phyloP scores from a whole-genome alignment of 805 yeast species.

The Myxozyma udenii region DNA sequence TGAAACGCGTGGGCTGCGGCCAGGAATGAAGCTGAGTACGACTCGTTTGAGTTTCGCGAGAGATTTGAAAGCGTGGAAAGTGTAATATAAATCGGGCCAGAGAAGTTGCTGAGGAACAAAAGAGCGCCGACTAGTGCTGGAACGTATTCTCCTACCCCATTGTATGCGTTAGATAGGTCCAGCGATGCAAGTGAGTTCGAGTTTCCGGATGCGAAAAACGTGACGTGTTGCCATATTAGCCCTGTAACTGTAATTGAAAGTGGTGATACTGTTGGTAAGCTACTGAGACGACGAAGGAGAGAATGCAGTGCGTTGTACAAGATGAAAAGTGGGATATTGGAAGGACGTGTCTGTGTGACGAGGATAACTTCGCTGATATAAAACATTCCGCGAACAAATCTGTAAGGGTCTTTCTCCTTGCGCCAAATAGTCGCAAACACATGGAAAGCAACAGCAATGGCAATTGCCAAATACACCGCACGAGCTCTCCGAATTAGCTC shows the following conservation, averaged over 20 bases:
- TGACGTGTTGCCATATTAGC: slow-evolving; percentile 59
- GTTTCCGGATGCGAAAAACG: slow-evolving; percentile 84
- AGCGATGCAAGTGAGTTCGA: slow-evolving; percentile 90
- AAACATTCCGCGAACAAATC: slow-evolving; percentile 17
- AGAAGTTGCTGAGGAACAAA: slow-evolving; percentile 80
- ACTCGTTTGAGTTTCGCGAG: slow-evolving; percentile 20
- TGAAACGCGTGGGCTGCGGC: slow-evolving; percentile 51
- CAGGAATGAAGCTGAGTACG: slow-evolving; percentile 29
- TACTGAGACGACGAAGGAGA: slow-evolving; percentile 20
- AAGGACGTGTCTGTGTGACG: slow-evolving; percentile 53
- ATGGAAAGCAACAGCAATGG: slow-evolving; percentile 16
- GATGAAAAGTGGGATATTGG: slow-evolving; percentile 55
- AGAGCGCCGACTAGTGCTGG: slow-evolving; percentile 69
- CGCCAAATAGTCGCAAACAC: slow-evolving; percentile 13
- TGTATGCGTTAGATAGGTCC: slow-evolving; percentile 87
- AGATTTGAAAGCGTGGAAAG: slow-evolving; percentile 39
- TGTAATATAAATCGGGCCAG: slow-evolving; percentile 70
- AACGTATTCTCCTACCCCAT: slow-evolving; percentile 73
- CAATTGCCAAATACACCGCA: slow-evolving; percentile 34
- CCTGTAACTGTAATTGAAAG: slow-evolving; percentile 16
- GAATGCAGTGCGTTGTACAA: slow-evolving; percentile 39
- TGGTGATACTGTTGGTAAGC: background rate
- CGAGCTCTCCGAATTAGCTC: slow-evolving; percentile 33
- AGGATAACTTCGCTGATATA: slow-evolving; percentile 14
- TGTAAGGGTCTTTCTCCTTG: slow-evolving; percentile 10